Conservation (phyloP, 2,329 filamentous ascomycete genomes). For the Penicillium corylophilum region DNA sequence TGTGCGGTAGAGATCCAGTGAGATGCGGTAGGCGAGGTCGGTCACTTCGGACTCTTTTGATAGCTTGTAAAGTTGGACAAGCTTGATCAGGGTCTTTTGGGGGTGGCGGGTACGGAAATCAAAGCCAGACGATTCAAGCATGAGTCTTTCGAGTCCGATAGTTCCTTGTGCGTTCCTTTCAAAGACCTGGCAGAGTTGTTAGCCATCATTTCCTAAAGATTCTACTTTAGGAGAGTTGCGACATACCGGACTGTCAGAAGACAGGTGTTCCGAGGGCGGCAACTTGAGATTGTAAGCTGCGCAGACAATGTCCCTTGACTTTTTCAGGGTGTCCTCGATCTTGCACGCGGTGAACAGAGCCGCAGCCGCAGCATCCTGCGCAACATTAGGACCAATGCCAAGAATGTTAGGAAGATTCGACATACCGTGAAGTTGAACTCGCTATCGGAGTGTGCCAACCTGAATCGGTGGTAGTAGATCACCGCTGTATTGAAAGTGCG, state of each 20-base stretch:
- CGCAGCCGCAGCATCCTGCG: conserved; percentile 78
- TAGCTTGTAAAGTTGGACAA: conserved; percentile 61
- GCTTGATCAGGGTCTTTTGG: conserved; percentile 79
- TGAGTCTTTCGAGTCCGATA: conserved; percentile 85
- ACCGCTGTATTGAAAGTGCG: conserved; percentile 90
- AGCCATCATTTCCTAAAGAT: neutral
- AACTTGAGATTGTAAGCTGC: conserved; percentile 84
- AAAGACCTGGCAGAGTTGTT: conserved; percentile 60
- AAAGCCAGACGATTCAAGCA: conserved; percentile 89
- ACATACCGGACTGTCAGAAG: conserved; percentile 76
- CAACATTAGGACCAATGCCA: conserved; percentile 2
- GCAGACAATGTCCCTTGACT: conserved; percentile 88
- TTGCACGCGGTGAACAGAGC: conserved; percentile 93
- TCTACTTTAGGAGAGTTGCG: neutral
- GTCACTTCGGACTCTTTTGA: conserved; percentile 57
- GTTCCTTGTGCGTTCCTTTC: conserved; percentile 76
- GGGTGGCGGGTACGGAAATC: conserved; percentile 90
- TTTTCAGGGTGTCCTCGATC: conserved; percentile 96
- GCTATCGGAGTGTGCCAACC: conserved; percentile 76
- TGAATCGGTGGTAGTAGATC: conserved; percentile 91
- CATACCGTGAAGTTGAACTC: conserved; percentile 72
- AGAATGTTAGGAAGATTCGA: neutral
- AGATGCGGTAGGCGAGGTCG: conserved; percentile 73
- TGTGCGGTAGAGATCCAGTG: conserved; percentile 87
- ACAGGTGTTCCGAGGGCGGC: conserved; percentile 64